Evolutionary conservation across 345 rosid species (phyloP), one percentile per base, ranked within the genome.

Genomic region (Fremontodendron californicum): DNA sequence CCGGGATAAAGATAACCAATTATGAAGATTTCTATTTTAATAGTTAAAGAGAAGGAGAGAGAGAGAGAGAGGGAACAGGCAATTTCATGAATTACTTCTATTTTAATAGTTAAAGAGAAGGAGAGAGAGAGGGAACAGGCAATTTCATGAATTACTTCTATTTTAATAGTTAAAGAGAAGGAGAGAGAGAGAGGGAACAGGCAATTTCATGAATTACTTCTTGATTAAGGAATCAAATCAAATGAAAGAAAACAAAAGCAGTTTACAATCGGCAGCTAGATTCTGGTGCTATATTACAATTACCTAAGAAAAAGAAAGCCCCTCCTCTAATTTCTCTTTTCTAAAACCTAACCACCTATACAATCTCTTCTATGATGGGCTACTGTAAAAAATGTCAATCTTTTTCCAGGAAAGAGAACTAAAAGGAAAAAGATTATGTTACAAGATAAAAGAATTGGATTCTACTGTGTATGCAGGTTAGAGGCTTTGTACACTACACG

Each of bases 401-500:
- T 77, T 55, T 29, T 55, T 27, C 27, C 37, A 78, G 23, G 33
- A 39, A 62, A 48, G 39, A 2, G 15, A 25, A 31, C 63, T 33
- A 62, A 42, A 61, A 21, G 31, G 18, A 52, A 60, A 8, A 52
- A 37, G 60, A 43, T 64, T 82, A 87, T 86, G 86, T 69, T 88
- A 90, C 90, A 85, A 54, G 77, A 69, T 55, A 85, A 87, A 61
- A 74, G 86, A 86, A 85, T 87, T 73, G 80, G 76, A 85, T 40
- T 81, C 89, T 86, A 84, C 51, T 9, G 84, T 80, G 84, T 27
- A 39, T 43, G 29, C 75, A n/a, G 85, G 87, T 86, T 84, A 89
- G 88, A 78, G 74, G 83, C 85, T 21, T 74, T 84, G 86, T 88
- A 81, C 88, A 87, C 69, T 61, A 79, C 54, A 68, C 6, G 39